Conservation (phyloP, 2,329 filamentous ascomycete genomes). For the Chaetomiaceae sp. region DNA sequence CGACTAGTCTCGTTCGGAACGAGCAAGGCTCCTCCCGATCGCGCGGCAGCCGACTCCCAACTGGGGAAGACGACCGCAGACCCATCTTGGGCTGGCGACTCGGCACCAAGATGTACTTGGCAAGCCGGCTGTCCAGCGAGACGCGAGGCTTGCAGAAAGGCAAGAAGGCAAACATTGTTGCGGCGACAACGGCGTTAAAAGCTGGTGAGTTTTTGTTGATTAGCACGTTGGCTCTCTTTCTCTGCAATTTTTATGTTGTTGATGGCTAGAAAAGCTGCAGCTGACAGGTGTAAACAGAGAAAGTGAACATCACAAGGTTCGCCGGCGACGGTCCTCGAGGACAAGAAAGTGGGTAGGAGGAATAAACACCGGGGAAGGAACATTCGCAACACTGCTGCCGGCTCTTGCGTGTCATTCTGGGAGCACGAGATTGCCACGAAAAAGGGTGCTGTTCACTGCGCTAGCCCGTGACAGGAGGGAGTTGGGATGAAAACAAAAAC, state of each 20-base stretch:
- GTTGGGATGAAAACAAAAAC: conserved; percentile 9
- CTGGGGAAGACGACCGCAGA: neutral
- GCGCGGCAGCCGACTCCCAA: conserved; percentile 1
- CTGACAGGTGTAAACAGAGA: neutral
- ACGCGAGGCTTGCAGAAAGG: conserved; percentile 4
- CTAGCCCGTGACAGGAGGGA: neutral
- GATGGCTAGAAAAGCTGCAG: neutral
- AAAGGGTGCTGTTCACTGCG: neutral
- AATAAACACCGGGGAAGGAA: neutral
- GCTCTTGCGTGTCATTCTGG: neutral
- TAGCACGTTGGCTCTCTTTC: neutral
- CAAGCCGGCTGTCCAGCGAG: neutral
- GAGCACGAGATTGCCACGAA: neutral
- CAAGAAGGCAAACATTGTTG: conserved; percentile 9
- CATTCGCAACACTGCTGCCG: neutral
- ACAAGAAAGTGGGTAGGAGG: neutral
- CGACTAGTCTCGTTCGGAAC: conserved; percentile 18
- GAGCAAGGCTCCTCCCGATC: conserved; percentile 15
- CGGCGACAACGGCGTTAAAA: conserved; percentile 5
- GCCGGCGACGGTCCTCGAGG: neutral
- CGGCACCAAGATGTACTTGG: conserved; percentile 2
- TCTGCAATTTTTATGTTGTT: neutral
- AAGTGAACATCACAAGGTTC: neutral
- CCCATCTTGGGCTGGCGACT: neutral
- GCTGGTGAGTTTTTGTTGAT: conserved; percentile 2